These are phyloP conservation scores for Comarum palustre DNA, from an alignment of 306 rosid species.

Conservation along the genomic window DNA sequence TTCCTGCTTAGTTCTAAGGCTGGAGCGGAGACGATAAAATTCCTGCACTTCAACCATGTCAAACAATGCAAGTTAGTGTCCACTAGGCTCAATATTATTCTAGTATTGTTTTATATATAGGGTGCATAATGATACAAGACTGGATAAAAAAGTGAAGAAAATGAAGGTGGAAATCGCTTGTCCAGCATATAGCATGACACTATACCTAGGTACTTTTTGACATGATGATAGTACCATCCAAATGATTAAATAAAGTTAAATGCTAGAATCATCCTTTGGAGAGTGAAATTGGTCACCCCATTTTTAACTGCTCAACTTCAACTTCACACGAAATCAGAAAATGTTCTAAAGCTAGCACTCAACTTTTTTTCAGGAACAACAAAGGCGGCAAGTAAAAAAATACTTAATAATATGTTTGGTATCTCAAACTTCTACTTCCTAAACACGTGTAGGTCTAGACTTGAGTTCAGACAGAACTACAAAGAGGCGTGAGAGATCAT, in stretches of 20 bases:
- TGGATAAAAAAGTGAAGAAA: neutral
- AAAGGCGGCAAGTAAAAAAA: neutral
- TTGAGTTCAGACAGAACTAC: neutral
- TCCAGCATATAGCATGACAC: neutral
- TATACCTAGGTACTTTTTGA: neutral
- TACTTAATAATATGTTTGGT: neutral
- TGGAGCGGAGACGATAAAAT: constrained; percentile 85
- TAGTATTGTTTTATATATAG: neutral
- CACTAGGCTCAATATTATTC: constrained; percentile 21
- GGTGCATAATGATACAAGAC: neutral
- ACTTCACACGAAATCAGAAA: neutral
- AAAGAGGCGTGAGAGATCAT: constrained; percentile 10
- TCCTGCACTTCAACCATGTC: constrained; percentile 75
- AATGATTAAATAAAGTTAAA: neutral
- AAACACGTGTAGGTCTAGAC: neutral
- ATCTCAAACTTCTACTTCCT: neutral
- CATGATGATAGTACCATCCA: neutral
- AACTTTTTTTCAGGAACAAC: neutral
- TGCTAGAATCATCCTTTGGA: neutral
- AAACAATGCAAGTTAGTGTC: constrained; percentile 37
- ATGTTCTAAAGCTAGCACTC: neutral
- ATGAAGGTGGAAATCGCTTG: neutral
- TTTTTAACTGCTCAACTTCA: neutral
- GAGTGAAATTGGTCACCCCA: neutral
- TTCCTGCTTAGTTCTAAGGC: constrained; percentile 82